Base-by-base conservation (phyloP, 176 grass and related monocot genomes). In the Carex parvula region DNA sequence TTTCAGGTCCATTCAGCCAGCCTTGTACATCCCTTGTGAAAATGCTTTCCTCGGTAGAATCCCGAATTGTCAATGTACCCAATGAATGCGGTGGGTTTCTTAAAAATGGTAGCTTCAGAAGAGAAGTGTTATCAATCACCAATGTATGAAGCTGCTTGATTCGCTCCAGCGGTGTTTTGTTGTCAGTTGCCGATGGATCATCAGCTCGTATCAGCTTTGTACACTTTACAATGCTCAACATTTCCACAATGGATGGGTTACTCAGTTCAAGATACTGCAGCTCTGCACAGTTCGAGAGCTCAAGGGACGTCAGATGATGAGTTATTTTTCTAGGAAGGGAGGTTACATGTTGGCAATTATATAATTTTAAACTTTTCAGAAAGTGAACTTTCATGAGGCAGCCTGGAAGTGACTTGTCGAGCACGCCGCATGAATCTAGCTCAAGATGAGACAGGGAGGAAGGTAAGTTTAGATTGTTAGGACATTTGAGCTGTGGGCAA, bases 361-460 rank as follows among this genome's bases (percentile, higher is more conserved):
- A 11, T 52, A 88, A 8, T 0, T 42, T n/a, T 20, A 88, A 88
- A 0, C 8, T 15, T 16, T 57, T 30, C 1, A 88, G 71, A 42
- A 69, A 84, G 26, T 11, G 35, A 17, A 88, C 58, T 6, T 70
- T 88, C 32, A 60, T 14, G 3, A 88, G 60, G 60, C 81, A 80
- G 26, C 11, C 4, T 3, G 81, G 81, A 65, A 84, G 59, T 11
- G 79, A 84, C 22, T 79, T 66, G 35, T 68, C 81, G 1, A 88
- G 81, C 48, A 50, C 46, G 7, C 86, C 70, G 29, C 70, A 88
- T 18, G 29, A 32, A 42, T 59, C 39, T 16, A 88, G 30, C 17
- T 41, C 33, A 53, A 88, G n/a, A 24, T n/a, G 33, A 59, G 64
- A 78, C 32, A 88, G 50, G 13, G 86, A 88, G 81, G 42, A 29